Conservation (phyloP, 495 filamentous ascomycete genomes). For the Neurospora sp. region DNA sequence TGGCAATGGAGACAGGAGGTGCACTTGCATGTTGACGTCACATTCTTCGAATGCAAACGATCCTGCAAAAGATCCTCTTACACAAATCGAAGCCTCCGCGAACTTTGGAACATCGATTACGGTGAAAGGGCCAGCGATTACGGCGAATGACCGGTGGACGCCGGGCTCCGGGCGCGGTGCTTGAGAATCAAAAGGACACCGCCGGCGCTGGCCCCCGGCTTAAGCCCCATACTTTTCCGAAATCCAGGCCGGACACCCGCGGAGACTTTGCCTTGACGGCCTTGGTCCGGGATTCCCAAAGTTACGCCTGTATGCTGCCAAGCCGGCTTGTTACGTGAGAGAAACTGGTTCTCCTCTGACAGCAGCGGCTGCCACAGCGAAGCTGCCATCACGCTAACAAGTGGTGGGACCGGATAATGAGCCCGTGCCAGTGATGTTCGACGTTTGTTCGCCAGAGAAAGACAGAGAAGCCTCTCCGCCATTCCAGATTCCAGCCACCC, state of each 20-base stretch:
- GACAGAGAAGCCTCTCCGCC: neutral
- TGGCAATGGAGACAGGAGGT: neutral
- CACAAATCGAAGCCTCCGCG: neutral
- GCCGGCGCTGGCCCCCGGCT: neutral
- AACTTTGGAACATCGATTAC: neutral
- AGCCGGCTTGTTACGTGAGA: neutral
- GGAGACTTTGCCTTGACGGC: neutral
- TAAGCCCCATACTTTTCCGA: neutral
- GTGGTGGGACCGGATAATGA: neutral
- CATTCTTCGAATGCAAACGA: neutral
- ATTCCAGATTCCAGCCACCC: neutral
- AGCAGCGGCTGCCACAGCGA: neutral
- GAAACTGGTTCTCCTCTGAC: neutral
- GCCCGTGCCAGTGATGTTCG: neutral
- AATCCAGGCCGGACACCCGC: neutral
- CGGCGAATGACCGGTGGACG: neutral
- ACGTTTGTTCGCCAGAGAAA: neutral
- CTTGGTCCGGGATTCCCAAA: neutral
- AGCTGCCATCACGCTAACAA: neutral
- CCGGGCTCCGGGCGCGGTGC: neutral
- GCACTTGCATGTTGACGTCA: neutral
- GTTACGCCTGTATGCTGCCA: neutral
- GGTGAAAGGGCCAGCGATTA: neutral
- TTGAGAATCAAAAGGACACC: neutral
- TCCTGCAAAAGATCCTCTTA: neutral